These are phyloP conservation scores for Melampsora larici-populina DNA, from an alignment of 1,284 basidiomycete genomes.

Conservation along the genomic window DNA sequence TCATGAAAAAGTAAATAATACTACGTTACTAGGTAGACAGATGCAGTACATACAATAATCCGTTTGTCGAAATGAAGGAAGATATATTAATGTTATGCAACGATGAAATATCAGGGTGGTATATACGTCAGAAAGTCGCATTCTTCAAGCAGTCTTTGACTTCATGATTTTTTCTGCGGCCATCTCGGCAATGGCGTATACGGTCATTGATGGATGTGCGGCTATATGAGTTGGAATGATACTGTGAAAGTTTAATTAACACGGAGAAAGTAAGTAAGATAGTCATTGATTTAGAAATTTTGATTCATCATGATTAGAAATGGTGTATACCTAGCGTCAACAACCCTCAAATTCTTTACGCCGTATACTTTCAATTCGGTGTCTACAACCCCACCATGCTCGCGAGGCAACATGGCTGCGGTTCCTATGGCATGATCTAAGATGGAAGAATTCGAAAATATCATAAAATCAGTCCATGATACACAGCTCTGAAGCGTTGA, in stretches of 20 bases:
- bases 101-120: no score
- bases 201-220: constrained; percentile 25
- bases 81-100: no score
- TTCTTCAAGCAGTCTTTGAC: no score
- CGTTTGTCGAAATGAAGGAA: no score
- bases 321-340: constrained; percentile 50
- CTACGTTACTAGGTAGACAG: no score
- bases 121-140: no score
- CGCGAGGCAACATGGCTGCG: constrained; percentile 70
- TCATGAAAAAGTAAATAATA: no score
- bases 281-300: no score
- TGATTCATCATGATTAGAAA: no score
- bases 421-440: constrained; percentile 55
- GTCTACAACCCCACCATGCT: constrained; percentile 73
- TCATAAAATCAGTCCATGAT: not conserved
- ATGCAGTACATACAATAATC: no score
- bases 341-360: constrained; percentile 62
- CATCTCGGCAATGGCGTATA: constrained; percentile 37
- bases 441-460: not conserved
- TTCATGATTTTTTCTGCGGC: constrained; percentile 19
- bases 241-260: not conserved
- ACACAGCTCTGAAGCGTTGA: not conserved
- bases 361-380: constrained; percentile 68
- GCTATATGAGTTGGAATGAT: constrained; percentile 33
- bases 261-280: no score